phyloP scores from a whole-genome alignment of 169 alveolate species.

The Plasmodium reichenowi region DNA sequence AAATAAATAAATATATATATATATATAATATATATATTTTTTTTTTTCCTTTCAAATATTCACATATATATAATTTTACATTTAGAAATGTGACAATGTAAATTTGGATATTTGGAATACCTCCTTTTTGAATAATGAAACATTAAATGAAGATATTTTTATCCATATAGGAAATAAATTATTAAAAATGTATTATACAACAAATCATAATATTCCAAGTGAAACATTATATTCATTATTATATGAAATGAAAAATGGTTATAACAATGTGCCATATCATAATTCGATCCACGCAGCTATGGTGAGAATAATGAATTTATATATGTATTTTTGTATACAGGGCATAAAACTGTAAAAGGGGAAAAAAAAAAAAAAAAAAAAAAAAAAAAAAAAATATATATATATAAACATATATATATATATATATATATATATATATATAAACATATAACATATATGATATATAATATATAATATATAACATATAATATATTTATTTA shows the following conservation, averaged over 20 bases:
- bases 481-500: not conserved
- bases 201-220: slow-evolving; percentile 30
- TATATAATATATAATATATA: not conserved
- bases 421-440: not conserved
- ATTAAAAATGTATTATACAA: slow-evolving; percentile 40
- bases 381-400: not conserved
- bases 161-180: slow-evolving; percentile 43
- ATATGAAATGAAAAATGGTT: slow-evolving; percentile 68
- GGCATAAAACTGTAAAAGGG: no score
- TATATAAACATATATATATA: not conserved
- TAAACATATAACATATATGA: not conserved
- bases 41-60: slow-evolving; percentile 5
- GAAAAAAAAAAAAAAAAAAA: no score
- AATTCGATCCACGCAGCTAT: slow-evolving; percentile 76
- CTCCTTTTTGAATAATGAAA: slow-evolving; percentile 16
- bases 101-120: slow-evolving; percentile 23
- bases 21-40: slow-evolving; percentile 1
- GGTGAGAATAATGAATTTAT: slow-evolving; percentile 15
- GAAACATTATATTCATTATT: slow-evolving; percentile 48
- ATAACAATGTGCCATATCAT: slow-evolving; percentile 76
- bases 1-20: not conserved
- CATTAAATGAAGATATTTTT: slow-evolving; percentile 31
- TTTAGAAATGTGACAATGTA: slow-evolving; percentile 27
- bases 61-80: slow-evolving; percentile 5
- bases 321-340: not conserved